Conservation (phyloP, 2,329 filamentous ascomycete species). For the Aspergillus neotritici region DNA sequence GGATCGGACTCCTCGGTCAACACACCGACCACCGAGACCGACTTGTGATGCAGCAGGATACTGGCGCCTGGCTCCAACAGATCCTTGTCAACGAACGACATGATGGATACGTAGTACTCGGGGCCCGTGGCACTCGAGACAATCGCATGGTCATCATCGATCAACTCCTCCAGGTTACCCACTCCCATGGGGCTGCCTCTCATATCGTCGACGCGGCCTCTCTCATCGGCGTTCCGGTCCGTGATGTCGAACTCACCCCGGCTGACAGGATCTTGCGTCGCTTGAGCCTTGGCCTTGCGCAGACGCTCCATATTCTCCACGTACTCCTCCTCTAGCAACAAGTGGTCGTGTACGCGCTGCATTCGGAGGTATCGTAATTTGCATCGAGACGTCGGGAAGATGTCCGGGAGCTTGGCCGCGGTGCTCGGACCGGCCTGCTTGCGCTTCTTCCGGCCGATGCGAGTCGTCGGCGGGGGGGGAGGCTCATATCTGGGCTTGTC, state of each 20-base stretch:
- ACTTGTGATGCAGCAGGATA: conserved; percentile 94
- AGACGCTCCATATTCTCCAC: conserved; percentile 98
- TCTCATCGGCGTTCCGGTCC: conserved; percentile 90
- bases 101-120: conserved; percentile 99
- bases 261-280: conserved; percentile 48
- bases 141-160: conserved; percentile 98
- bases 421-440: conserved; percentile 89
- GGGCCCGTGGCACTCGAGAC: conserved; percentile 95
- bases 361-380: conserved; percentile 95
- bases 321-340: conserved; percentile 95
- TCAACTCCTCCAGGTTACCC: conserved; percentile 95
- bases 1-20: conserved; percentile 95
- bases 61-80: conserved; percentile 92
- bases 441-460: conserved; percentile 97
- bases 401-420: conserved; percentile 85
- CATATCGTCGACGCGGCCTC: conserved; percentile 95
- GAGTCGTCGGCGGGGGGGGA: conserved; percentile 90
- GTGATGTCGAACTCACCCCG: conserved; percentile 65
- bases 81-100: conserved; percentile 99
- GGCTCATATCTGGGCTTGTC: conserved; percentile 99
- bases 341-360: conserved; percentile 97
- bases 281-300: conserved; percentile 80
- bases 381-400: conserved; percentile 94
- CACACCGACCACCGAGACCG: conserved; percentile 94
- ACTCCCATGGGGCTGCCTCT: conserved; percentile 97